Percentiles rank a stretch among this genome's conserved stretches.
Conservation (phyloP, 805 yeast species). For the Ogataea ramenticola region DNA sequence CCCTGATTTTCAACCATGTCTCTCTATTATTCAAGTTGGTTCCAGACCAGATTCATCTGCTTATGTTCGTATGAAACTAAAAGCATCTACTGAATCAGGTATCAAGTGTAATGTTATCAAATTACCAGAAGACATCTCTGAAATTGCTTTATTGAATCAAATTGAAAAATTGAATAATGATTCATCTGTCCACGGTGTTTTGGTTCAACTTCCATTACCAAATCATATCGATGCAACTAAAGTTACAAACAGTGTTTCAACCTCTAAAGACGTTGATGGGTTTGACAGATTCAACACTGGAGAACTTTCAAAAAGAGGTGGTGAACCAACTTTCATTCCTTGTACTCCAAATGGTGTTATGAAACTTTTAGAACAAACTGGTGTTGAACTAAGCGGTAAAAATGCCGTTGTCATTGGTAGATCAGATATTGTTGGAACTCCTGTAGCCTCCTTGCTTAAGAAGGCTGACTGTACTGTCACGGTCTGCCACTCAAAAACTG, state of each 20-base stretch:
- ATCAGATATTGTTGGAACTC: conserved; percentile 81
- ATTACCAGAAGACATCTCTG: conserved; percentile 48
- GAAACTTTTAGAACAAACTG: conserved; percentile 51
- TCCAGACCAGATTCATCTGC: conserved; percentile 73
- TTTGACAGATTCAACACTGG: conserved; percentile 75
- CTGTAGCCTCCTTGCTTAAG: conserved; percentile 64
- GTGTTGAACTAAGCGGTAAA: conserved; percentile 51
- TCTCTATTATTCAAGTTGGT: conserved; percentile 74
- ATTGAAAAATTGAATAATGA: conserved; percentile 54
- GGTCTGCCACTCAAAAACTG: conserved; percentile 61
- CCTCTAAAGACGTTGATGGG: conserved; percentile 77
- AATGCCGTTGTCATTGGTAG: conserved; percentile 82
- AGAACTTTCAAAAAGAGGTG: conserved; percentile 67
- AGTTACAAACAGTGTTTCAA: conserved; percentile 59
- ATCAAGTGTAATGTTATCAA: conserved; percentile 54
- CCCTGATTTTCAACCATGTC: conserved; percentile 54
- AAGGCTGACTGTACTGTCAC: conserved; percentile 74
- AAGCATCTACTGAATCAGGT: conserved; percentile 68
- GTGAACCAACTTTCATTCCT: conserved; percentile 64
- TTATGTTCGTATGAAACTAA: conserved; percentile 72
- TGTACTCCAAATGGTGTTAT: conserved; percentile 83
- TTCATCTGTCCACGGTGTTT: conserved; percentile 57
- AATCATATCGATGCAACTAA: conserved; percentile 58
- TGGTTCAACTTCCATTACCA: conserved; percentile 76
- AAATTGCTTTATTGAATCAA: conserved; percentile 45